Evolutionary conservation across 1,284 basidiomycete genomes (phyloP), one percentile per base, ranked within the genome.

Genomic region (Xerocomus nothofagi): DNA sequence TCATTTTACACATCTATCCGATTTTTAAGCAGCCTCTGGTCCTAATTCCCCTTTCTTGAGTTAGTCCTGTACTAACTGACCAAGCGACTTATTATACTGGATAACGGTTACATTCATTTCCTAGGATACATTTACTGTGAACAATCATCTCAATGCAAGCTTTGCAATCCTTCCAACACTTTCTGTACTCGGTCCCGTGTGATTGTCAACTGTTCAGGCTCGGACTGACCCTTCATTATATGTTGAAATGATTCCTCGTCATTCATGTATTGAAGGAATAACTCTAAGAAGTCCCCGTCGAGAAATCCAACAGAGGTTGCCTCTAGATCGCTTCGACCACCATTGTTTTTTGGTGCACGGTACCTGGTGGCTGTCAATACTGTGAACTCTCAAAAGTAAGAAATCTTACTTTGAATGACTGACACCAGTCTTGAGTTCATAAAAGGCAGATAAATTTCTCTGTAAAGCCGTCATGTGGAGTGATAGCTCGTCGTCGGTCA

Each of bases 281-380:
- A 71, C 66, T 93, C 89, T 24, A 95, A 68, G 59, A 93, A 91
- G 62, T 93, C 89, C 3, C 93, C 94, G 58, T 98, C 93, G 24
- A 97, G 74, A 74, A 97, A 94, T 3, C 93, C 93, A 63, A 79
- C 69, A 17, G 81, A 74, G 14, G 74, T 63, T 41, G 69, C 57
- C 53, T 88, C 79, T 45, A 78, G 71, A 64, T 83, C 79, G 60
- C 80, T 76, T 47, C 76, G 69, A 53, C 85, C 77, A 58, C 77
- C 61, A 39, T 70, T 71, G 45, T 73, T 78, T 47, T 79, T 79
- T 1, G 87, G 86, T 3, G 83, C 76, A 40, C 92, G 80, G 69
- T 81, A 91, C 52, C 88, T 91, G 38, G 27, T 3, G 24, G 21
- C 21, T 12, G 36, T 55, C 15, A 53, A 38, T 15, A 12, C n/a